Base-by-base conservation (phyloP, 208 protist species). In the Leishmania braziliensis region DNA sequence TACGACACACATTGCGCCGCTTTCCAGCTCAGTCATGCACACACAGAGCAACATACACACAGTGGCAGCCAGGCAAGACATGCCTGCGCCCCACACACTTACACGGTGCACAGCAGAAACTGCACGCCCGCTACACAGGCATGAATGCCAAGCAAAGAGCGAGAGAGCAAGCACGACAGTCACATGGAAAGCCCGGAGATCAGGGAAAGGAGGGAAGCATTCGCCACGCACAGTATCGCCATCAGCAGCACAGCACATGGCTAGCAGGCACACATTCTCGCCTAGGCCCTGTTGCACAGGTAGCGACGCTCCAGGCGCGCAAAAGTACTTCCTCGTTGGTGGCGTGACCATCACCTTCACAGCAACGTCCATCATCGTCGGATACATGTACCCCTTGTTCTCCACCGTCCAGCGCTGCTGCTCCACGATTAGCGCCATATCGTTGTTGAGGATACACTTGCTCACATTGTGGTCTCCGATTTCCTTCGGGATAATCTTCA, bases 241-340 rank as follows among this genome's bases (percentile, higher is more conserved):
- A 39, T 39, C 1, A 39, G 36, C 36, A 39, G 36, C 1, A 39
- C 36, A 39, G 36, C 36, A 39, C 1, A 39, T 39, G 56, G n/a
- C 56, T n/a, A 3, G 23, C 23, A 62, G 0, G 56, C 23, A 62
- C 23, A 16, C 33, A 46, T 43, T 26, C 33, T 6, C 26, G 33
- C 43, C 80, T 20, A 83, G 51, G 82, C 66, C 60, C 83, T 36
- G 68, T 83, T 81, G 78, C 79, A 83, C 66, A 92, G 85, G 84
- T 98, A 97, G 75, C 94, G 95, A 14, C 82, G 78, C 72, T 90
- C 87, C 18, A 98, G 86, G 70, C 98, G 92, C 65, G 79, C 74
- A 48, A 88, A 97, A 92, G 81, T 95, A 88, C 63, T 90, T 53
- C 10, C 92, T 90, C 75, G 95, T 95, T 46, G 97, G 80, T 20